A percentile compares a stretch with the other conserved stretches of the same genome.
phyloP scores from a whole-genome alignment of 2,329 filamentous ascomycete species.

The Dactylellina sp. region DNA sequence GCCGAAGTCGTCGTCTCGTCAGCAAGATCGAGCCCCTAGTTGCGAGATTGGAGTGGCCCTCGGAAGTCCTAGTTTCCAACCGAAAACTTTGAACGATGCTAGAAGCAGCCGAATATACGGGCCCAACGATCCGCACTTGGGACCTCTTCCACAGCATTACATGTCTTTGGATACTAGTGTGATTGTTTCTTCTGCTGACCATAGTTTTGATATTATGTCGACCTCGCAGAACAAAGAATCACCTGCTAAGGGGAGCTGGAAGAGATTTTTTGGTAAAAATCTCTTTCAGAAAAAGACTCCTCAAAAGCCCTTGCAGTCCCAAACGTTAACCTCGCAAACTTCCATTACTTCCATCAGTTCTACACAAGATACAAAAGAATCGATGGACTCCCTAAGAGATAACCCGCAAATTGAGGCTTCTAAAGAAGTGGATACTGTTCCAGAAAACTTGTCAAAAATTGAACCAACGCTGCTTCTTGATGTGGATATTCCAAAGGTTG shows the following conservation, averaged over 20 bases:
- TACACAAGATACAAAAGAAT: constrained; percentile 33
- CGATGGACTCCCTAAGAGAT: constrained; percentile 38
- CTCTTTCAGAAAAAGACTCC: constrained; percentile 66
- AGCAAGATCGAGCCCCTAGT: constrained; percentile 18
- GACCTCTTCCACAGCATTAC: constrained; percentile 43
- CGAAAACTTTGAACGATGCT: constrained; percentile 41
- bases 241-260: constrained; percentile 68
- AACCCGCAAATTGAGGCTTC: constrained; percentile 15
- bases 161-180: constrained; percentile 34
- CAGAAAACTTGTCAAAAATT: constrained; percentile 13
- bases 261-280: constrained; percentile 69
- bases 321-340: constrained; percentile 57
- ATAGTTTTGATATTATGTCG: background rate
- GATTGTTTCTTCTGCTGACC: background rate
- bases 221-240: constrained; percentile 35
- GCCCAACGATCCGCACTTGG: constrained; percentile 12
- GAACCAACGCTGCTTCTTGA: constrained; percentile 67
- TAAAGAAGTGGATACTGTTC: constrained; percentile 10
- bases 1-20: constrained; percentile 35
- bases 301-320: constrained; percentile 48
- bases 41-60: constrained; percentile 76
- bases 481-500: constrained; percentile 81
- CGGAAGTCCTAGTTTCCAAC: constrained; percentile 72
- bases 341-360: constrained; percentile 61
- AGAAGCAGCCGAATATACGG: constrained; percentile 47